A percentile compares a stretch with the other conserved stretches of the same genome.
These are phyloP conservation scores for Diaporthe longicolla DNA, from an alignment of 2,329 filamentous ascomycete genomes.

Conservation along the genomic window DNA sequence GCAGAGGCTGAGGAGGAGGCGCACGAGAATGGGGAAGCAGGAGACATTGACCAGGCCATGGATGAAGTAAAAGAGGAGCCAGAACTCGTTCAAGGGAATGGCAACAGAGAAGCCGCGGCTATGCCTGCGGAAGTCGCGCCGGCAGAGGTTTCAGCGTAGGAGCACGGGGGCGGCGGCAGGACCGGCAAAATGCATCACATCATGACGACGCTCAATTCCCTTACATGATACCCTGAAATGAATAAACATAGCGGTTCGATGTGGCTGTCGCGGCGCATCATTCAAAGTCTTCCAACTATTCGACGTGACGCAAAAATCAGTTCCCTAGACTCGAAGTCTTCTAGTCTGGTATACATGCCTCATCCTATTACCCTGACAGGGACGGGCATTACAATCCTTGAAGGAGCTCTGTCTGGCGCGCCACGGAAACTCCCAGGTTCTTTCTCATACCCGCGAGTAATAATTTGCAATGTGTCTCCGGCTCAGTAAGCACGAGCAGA, in stretches of 20 bases:
- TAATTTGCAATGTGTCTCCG: not conserved
- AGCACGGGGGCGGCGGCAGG: slow-evolving; percentile 14
- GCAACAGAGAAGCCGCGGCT: not conserved
- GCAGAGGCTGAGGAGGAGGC: slow-evolving; percentile 49
- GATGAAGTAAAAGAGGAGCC: slow-evolving; percentile 13
- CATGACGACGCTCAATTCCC: not conserved
- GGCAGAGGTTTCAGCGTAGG: not conserved
- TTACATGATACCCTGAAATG: slow-evolving; percentile 39
- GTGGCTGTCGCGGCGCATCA: not conserved
- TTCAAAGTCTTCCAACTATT: not conserved
- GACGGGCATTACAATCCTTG: too few species aligned
- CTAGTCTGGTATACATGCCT: not conserved
- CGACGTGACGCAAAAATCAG: not conserved
- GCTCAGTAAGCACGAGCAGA: not conserved
- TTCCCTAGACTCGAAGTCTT: too few species aligned
- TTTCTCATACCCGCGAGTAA: not conserved
- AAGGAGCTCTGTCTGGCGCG: too few species aligned
- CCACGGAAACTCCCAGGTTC: not conserved
- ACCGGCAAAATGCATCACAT: not conserved
- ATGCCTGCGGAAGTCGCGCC: not conserved
- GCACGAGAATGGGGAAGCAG: slow-evolving; percentile 49
- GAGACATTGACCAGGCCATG: slow-evolving; percentile 7
- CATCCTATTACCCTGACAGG: too few species aligned
- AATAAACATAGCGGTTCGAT: not conserved
- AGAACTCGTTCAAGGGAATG: slow-evolving; percentile 9